Conservation (phyloP, 2,329 filamentous ascomycete genomes). For the Trichoderma aggressivum region DNA sequence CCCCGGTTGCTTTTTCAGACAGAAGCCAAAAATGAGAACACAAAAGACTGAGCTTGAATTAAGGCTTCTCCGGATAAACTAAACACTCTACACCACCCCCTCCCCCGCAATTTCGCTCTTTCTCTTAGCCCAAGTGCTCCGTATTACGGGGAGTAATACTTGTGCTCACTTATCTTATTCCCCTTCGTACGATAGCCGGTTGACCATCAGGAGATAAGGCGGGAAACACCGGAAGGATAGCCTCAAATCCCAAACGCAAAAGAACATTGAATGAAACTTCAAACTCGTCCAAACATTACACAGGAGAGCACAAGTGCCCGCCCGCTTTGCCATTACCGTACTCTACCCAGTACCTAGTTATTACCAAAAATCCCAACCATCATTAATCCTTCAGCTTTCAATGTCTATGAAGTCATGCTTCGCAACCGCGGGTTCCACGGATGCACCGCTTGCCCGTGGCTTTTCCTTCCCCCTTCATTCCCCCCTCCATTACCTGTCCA, state of each 20-base stretch:
- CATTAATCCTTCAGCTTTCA: background rate
- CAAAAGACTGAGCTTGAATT: slow-evolving; percentile 21
- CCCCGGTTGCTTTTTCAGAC: too few relatives aligned
- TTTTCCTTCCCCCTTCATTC: background rate
- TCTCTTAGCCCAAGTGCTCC: background rate
- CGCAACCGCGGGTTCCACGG: slow-evolving; percentile 9
- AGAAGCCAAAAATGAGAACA: background rate
- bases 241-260: background rate
- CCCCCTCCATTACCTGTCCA: background rate
- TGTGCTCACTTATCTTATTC: background rate
- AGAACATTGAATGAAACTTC: background rate
- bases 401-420: slow-evolving; percentile 10
- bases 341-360: background rate
- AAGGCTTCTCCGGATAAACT: slow-evolving; percentile 23
- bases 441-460: slow-evolving; percentile 7
- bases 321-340: background rate
- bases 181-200: slow-evolving; percentile 3
- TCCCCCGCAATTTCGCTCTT: background rate
- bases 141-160: background rate
- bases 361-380: background rate
- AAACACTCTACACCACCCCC: background rate
- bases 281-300: background rate
- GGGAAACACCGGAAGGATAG: slow-evolving; percentile 4
- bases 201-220: slow-evolving; percentile 12
- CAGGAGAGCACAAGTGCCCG: background rate